A percentile compares a stretch with the other conserved stretches of the same genome.
Evolutionary conservation across 140 eudicot species (phyloP).

Genomic region (Cichorium intybus): DNA sequence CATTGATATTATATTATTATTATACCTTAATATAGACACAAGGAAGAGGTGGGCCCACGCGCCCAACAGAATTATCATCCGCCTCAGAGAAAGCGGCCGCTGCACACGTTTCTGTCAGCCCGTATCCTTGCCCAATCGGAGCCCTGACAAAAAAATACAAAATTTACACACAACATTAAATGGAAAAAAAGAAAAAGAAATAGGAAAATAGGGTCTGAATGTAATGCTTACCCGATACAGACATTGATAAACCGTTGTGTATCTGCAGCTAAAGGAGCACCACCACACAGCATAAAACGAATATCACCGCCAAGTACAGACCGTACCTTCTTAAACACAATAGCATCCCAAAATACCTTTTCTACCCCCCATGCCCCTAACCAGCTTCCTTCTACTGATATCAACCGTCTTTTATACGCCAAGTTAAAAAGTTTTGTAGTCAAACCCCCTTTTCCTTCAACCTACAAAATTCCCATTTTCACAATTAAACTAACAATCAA

Average conservation of each 20-base stretch:
- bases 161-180: background rate
- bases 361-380: slow-evolving; percentile 95
- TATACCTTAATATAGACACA: slow-evolving; percentile 81
- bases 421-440: slow-evolving; percentile 61
- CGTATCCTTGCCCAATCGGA: slow-evolving; percentile 98
- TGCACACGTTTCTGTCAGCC: slow-evolving; percentile 94
- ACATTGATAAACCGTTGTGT: slow-evolving; percentile 87
- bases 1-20: background rate
- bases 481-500: background rate
- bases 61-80: slow-evolving; percentile 87
- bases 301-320: slow-evolving; percentile 84
- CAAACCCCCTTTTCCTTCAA: slow-evolving; percentile 84
- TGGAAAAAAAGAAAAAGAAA: background rate
- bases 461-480: slow-evolving; percentile 48
- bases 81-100: slow-evolving; percentile 93
- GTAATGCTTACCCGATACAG: slow-evolving; percentile 72
- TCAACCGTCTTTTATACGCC: slow-evolving; percentile 73
- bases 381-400: slow-evolving; percentile 87
- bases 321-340: slow-evolving; percentile 65
- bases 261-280: slow-evolving; percentile 96
- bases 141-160: slow-evolving; percentile 49
- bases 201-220: no score
- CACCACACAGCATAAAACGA: slow-evolving; percentile 95
- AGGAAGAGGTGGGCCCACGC: slow-evolving; percentile 99
- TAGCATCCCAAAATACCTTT: slow-evolving; percentile 61